These are phyloP conservation scores for Pichia terricola DNA, from an alignment of 1,139 yeast species.

Conservation along the genomic window DNA sequence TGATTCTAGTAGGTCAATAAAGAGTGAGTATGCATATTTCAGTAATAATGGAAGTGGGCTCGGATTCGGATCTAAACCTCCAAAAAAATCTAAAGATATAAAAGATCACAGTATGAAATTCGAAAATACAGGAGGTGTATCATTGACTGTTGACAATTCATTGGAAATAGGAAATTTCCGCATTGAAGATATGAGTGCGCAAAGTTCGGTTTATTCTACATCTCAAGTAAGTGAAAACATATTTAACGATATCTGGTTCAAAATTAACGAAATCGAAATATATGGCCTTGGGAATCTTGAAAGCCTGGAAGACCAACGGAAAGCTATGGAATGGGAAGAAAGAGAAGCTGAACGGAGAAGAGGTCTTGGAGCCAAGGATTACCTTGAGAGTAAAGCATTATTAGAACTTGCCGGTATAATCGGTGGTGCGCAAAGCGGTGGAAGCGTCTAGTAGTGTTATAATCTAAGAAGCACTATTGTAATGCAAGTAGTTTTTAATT, in stretches of 20 bases:
- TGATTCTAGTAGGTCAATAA: constrained; percentile 29
- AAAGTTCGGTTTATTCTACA: constrained; percentile 2
- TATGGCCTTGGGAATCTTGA: constrained; percentile 84
- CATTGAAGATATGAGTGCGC: constrained; percentile 35
- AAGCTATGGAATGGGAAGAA: constrained; percentile 88
- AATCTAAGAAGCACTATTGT: background rate
- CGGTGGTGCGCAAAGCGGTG: constrained; percentile 63
- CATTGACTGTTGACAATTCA: constrained; percentile 67
- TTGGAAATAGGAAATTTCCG: constrained; percentile 77
- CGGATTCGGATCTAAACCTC: constrained; percentile 70
- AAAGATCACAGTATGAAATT: constrained; percentile 11
- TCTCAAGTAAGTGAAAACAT: background rate
- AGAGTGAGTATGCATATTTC: constrained; percentile 43
- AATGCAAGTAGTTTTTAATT: no score
- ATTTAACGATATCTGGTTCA: constrained; percentile 53
- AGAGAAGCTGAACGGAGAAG: constrained; percentile 74
- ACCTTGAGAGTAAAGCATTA: constrained; percentile 79
- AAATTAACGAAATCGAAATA: constrained; percentile 70
- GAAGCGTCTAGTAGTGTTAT: constrained; percentile 21
- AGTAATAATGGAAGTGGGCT: constrained; percentile 67
- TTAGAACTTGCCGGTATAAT: constrained; percentile 87
- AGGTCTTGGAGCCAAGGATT: constrained; percentile 46
- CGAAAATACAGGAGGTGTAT: constrained; percentile 54
- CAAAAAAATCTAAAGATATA: constrained; percentile 35
- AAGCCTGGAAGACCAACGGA: constrained; percentile 66